Evolutionary conservation across 2,329 filamentous ascomycete genomes (phyloP).

Genomic region (Arthrobotrys conoides): DNA sequence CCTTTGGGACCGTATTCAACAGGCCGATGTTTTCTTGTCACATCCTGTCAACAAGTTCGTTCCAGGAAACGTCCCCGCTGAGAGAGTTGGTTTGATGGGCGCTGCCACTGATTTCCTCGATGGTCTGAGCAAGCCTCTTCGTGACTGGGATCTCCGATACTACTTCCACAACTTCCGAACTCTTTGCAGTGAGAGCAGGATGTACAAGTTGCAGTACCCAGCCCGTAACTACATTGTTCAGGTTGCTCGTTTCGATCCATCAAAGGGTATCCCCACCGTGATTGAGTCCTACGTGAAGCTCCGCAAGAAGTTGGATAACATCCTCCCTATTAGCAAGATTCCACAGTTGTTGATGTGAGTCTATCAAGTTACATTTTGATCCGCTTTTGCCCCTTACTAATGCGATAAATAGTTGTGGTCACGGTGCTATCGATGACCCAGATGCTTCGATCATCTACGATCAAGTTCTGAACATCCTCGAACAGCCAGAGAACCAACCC

Average conservation of each 20-base stretch:
- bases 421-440: slow-evolving; percentile 84
- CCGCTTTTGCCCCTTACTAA: slow-evolving; percentile 2
- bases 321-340: slow-evolving; percentile 69
- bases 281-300: slow-evolving; percentile 83
- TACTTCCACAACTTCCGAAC: slow-evolving; percentile 81
- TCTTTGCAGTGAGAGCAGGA: slow-evolving; percentile 74
- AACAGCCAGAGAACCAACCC: slow-evolving; percentile 73
- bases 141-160: slow-evolving; percentile 78
- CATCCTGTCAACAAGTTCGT: slow-evolving; percentile 84
- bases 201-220: slow-evolving; percentile 74
- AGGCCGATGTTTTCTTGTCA: slow-evolving; percentile 83
- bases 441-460: slow-evolving; percentile 81
- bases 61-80: slow-evolving; percentile 75
- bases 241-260: slow-evolving; percentile 84
- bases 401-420: slow-evolving; percentile 72
- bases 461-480: slow-evolving; percentile 77
- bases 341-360: slow-evolving; percentile 79
- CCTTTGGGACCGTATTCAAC: slow-evolving; percentile 79
- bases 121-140: slow-evolving; percentile 82
- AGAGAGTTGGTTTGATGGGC: slow-evolving; percentile 81
- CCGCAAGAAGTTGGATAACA: slow-evolving; percentile 73
- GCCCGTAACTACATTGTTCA: slow-evolving; percentile 81
- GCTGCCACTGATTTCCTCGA: slow-evolving; percentile 89
- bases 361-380: neutral
- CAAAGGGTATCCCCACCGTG: slow-evolving; percentile 84